A percentile compares a stretch with the other conserved stretches of the same genome.
phyloP scores from a whole-genome alignment of 2,329 filamentous ascomycete species.

The Acrodontium crateriforme region DNA sequence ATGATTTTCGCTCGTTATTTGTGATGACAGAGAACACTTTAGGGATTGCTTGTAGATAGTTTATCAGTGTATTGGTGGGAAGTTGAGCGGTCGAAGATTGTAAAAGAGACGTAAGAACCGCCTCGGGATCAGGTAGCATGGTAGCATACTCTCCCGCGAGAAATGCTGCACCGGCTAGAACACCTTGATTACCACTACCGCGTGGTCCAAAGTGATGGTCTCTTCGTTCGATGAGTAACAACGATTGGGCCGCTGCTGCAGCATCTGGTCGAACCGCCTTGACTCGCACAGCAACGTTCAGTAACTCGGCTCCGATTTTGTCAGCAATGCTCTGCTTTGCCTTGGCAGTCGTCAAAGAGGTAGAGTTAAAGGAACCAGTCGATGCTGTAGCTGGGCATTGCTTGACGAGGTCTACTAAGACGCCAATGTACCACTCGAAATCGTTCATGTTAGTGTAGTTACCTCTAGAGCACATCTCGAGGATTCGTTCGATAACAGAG shows the following conservation, averaged over 20 bases:
- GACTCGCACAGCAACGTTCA: constrained; percentile 85
- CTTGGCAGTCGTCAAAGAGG: constrained; percentile 2
- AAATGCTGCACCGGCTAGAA: constrained; percentile 68
- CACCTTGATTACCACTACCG: constrained; percentile 41
- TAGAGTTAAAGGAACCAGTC: constrained; percentile 6
- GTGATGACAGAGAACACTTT: constrained; percentile 71
- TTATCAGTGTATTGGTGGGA: constrained; percentile 55
- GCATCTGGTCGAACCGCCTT: constrained; percentile 66
- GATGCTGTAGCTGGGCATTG: constrained; percentile 40
- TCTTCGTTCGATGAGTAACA: constrained; percentile 52
- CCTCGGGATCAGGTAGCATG: constrained; percentile 56
- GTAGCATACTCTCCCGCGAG: constrained; percentile 75
- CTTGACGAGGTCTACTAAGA: constrained; percentile 72
- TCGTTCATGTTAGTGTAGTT: constrained; percentile 78
- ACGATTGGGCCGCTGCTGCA: constrained; percentile 65
- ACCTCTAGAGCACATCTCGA: constrained; percentile 79
- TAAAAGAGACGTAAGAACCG: constrained; percentile 59
- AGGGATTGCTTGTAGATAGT: constrained; percentile 69
- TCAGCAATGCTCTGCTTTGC: constrained; percentile 40
- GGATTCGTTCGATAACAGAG: constrained; percentile 67
- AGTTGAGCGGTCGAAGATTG: constrained; percentile 47
- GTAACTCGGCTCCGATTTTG: constrained; percentile 69
- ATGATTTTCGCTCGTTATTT: constrained; percentile 48
- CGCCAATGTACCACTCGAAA: constrained; percentile 95
- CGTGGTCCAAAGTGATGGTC: constrained; percentile 40